Base-by-base conservation (phyloP, 169 alveolate species). In the Plasmodium gonderi region DNA sequence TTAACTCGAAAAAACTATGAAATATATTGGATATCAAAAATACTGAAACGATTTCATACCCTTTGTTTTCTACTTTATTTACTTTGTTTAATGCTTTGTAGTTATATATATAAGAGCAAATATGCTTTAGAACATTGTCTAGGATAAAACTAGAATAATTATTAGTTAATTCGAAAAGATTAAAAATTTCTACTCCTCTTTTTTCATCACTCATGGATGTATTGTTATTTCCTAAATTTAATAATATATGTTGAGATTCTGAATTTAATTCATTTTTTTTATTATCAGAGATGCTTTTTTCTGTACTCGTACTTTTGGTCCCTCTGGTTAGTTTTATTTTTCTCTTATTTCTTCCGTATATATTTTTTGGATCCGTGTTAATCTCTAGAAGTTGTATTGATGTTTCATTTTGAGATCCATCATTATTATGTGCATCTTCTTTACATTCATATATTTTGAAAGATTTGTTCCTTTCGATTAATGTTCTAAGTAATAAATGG, bases 101-200 rank as follows among this genome's bases (percentile, higher is more conserved):
- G 54, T 90, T 77, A 45, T 90, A 90, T 65, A 90, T 78, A 26
- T 90, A 90, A 5, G 60, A 31, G 74, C 94, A 90, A 11, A 90
- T 69, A 3, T 90, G 75, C 54, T 38, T 90, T 51, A 90, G 51
- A 40, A 90, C 74, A 44, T 67, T 90, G 23, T 78, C 90, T 49
- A 90, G 74, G 29, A 90, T n/a, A 40, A 64, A 90, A 54, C 80
- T 77, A 36, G 40, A 42, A 51, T 90, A 90, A 42, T 45, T 77
- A 23, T 64, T 64, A 49, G 81, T 42, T 68, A 90, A 79, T 38
- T 90, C 94, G 42, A 77, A 90, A 29, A 33, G 14, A 69, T 67
- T 31, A 90, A 78, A 87, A 33, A 40, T 80, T 65, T 38, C 26
- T 60, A 12, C 26, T 60, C 72, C 72, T 26, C 3, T 60, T 60